Conservation (phyloP, 2,329 filamentous ascomycete species). For the Phialocephala sp. region DNA sequence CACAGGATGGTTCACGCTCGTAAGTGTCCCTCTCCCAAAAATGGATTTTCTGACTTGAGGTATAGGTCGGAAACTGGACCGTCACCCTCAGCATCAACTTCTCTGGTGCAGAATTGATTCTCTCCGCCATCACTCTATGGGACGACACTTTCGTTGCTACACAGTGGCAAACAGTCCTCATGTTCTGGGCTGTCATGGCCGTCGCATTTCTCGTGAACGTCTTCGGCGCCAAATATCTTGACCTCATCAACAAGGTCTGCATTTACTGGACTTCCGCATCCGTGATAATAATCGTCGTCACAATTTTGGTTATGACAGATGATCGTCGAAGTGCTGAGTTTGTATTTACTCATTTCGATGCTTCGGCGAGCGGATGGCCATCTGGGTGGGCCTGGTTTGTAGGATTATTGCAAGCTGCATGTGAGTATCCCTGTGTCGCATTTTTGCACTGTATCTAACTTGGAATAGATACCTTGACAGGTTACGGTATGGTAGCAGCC, state of each 20-base stretch:
- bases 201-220: constrained; percentile 69
- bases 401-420: constrained; percentile 67
- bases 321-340: constrained; percentile 63
- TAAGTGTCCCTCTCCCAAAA: too few species aligned
- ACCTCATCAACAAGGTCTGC: constrained; percentile 74
- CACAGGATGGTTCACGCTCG: constrained; percentile 69
- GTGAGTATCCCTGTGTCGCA: constrained; percentile 22
- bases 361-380: constrained; percentile 69
- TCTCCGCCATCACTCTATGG: constrained; percentile 72
- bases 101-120: constrained; percentile 70
- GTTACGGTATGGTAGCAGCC: constrained; percentile 73
- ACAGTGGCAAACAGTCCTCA: constrained; percentile 71
- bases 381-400: constrained; percentile 76
- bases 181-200: constrained; percentile 74
- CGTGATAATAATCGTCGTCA: constrained; percentile 72
- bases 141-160: constrained; percentile 72
- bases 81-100: constrained; percentile 70
- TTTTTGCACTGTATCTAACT: constrained; percentile 11
- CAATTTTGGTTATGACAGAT: constrained; percentile 61
- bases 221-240: constrained; percentile 65
- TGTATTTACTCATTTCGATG: constrained; percentile 73
- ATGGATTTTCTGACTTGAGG: too few species aligned
- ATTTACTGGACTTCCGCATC: constrained; percentile 74
- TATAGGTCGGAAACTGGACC: constrained; percentile 70
- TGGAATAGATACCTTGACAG: constrained; percentile 60